Percentiles rank a stretch among this genome's conserved stretches.
These are phyloP conservation scores for Saccharomyces paradoxus DNA, from an alignment of 805 yeast genomes.

Conservation along the genomic window DNA sequence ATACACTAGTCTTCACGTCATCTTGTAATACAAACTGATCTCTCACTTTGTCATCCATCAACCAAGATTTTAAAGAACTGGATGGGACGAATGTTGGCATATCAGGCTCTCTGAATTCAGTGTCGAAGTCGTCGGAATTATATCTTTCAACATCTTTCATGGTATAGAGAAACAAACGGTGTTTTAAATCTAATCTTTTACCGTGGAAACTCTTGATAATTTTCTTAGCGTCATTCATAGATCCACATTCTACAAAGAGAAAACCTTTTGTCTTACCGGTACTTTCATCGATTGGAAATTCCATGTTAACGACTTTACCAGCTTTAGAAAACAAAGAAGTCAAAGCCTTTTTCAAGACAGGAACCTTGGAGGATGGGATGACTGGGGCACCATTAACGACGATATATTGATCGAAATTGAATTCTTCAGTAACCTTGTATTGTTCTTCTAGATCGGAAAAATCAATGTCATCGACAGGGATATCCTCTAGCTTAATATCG, in stretches of 20 bases:
- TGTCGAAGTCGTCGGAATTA: slow-evolving; percentile 54
- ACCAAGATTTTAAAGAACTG: slow-evolving; percentile 84
- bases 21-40: slow-evolving; percentile 82
- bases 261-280: slow-evolving; percentile 79
- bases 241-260: slow-evolving; percentile 73
- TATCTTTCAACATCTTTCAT: slow-evolving; percentile 75
- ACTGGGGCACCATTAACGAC: slow-evolving; percentile 94
- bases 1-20: slow-evolving; percentile 72
- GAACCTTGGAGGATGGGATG: slow-evolving; percentile 83
- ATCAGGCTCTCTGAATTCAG: slow-evolving; percentile 62
- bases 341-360: slow-evolving; percentile 76
- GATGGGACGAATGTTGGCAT: slow-evolving; percentile 65
- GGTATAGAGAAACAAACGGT: slow-evolving; percentile 76
- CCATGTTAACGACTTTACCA: slow-evolving; percentile 70
- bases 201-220: slow-evolving; percentile 78
- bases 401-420: slow-evolving; percentile 65
- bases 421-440: slow-evolving; percentile 53
- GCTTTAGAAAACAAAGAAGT: slow-evolving; percentile 68
- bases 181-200: slow-evolving; percentile 89
- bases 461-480: slow-evolving; percentile 58
- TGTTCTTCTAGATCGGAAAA: slow-evolving; percentile 79
- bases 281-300: slow-evolving; percentile 65
- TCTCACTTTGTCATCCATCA: slow-evolving; percentile 78
- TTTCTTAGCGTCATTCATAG: slow-evolving; percentile 56
- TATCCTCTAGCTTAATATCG: slow-evolving; percentile 37